Evolutionary conservation across 768 basidiomycete species (phyloP).

Genomic region (Psilocybe cyanescens): DNA sequence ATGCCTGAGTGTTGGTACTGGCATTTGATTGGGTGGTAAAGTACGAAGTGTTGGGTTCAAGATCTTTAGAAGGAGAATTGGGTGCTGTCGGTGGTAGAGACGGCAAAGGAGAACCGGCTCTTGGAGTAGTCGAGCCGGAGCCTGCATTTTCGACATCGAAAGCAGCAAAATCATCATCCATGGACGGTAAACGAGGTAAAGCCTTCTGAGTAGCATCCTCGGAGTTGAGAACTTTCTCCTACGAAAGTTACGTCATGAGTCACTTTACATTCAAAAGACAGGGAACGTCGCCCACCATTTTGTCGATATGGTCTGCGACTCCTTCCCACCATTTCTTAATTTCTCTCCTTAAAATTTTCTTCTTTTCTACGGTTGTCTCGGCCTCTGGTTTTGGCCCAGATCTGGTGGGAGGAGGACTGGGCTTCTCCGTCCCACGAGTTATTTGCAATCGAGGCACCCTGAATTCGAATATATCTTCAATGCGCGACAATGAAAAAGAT

Average conservation of each 20-base stretch:
- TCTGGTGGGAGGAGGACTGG: slow-evolving; percentile 12
- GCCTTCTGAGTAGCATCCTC: slow-evolving; percentile 45
- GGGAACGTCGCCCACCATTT: slow-evolving; percentile 46
- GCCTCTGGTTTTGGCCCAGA: neutral
- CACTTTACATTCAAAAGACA: neutral
- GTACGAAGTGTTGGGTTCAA: slow-evolving; percentile 6
- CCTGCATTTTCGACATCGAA: slow-evolving; percentile 16
- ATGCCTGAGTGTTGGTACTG: slow-evolving; percentile 16
- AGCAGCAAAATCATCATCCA: slow-evolving; percentile 54
- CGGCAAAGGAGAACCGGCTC: slow-evolving; percentile 15
- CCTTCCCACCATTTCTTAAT: slow-evolving; percentile 72
- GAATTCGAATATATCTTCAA: slow-evolving; percentile 65
- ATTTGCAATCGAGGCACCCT: slow-evolving; percentile 65
- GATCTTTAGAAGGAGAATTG: slow-evolving; percentile 11
- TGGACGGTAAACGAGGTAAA: slow-evolving; percentile 62
- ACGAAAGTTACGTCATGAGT: neutral
- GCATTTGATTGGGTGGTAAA: slow-evolving; percentile 12
- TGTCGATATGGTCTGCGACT: slow-evolving; percentile 61
- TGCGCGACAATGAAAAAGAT: slow-evolving; percentile 46
- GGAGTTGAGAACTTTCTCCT: slow-evolving; percentile 48
- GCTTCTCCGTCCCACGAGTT: slow-evolving; percentile 29
- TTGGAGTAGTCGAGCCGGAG: slow-evolving; percentile 20
- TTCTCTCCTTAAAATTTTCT: slow-evolving; percentile 55
- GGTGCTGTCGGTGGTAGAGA: slow-evolving; percentile 25
- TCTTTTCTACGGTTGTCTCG: slow-evolving; percentile 42